Percentiles rank a stretch among this genome's conserved stretches.
Evolutionary conservation across 495 filamentous ascomycete genomes (phyloP).

Genomic region (Penicillium goetzii): DNA sequence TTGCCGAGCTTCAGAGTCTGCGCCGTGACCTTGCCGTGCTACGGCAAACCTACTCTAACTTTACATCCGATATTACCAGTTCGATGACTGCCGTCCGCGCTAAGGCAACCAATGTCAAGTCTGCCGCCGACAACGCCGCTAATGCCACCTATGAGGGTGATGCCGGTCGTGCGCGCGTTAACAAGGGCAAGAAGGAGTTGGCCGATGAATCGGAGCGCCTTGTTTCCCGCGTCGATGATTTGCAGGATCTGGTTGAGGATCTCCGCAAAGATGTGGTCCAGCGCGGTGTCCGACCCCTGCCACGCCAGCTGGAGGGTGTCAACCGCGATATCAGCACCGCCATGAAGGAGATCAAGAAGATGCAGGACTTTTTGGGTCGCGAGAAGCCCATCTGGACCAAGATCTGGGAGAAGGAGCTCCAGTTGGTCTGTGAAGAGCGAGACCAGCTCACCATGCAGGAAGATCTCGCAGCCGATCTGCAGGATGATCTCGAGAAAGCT

Average conservation of each 20-base stretch:
- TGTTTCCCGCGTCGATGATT: slow-evolving; percentile 88
- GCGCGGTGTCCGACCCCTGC: slow-evolving; percentile 88
- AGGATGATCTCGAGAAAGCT: slow-evolving; percentile 94
- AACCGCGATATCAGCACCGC: slow-evolving; percentile 82
- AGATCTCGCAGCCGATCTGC: slow-evolving; percentile 85
- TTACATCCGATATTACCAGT: slow-evolving; percentile 82
- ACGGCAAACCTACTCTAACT: slow-evolving; percentile 89
- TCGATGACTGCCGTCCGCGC: slow-evolving; percentile 81
- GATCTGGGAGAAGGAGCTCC: slow-evolving; percentile 96
- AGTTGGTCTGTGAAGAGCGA: slow-evolving; percentile 91
- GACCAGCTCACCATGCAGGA: slow-evolving; percentile 94
- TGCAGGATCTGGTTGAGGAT: slow-evolving; percentile 95
- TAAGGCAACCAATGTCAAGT: slow-evolving; percentile 81
- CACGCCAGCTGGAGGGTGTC: slow-evolving; percentile 86
- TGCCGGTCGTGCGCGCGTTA: slow-evolving; percentile 80
- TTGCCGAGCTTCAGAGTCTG: slow-evolving; percentile 77
- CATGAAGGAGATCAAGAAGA: slow-evolving; percentile 87
- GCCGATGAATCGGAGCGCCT: slow-evolving; percentile 83
- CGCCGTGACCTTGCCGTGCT: slow-evolving; percentile 90
- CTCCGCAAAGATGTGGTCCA: slow-evolving; percentile 95
- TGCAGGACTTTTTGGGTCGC: slow-evolving; percentile 85
- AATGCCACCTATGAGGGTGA: slow-evolving; percentile 68
- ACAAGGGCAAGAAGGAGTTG: slow-evolving; percentile 81
- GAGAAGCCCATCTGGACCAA: slow-evolving; percentile 98
- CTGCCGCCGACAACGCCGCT: slow-evolving; percentile 66